Evolutionary conservation across 306 rosid genomes (phyloP), one percentile per base, ranked within the genome.

Genomic region (Prunus dulcis): DNA sequence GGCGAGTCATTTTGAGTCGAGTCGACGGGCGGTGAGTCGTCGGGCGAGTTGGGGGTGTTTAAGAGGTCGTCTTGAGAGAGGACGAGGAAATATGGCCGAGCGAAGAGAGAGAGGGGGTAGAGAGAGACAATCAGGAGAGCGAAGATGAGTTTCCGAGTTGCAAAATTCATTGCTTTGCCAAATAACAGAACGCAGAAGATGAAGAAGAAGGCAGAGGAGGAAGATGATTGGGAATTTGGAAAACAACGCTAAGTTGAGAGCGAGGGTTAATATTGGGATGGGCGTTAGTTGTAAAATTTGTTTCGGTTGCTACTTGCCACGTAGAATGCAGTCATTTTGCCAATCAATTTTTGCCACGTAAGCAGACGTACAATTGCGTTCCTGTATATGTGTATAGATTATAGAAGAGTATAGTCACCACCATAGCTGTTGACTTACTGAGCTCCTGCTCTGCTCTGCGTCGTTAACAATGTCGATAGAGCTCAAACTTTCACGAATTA

Each of bases 51-150:
- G 14, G 85, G 15, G 25, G 71, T 72, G 75, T 85, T 91, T 64
- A 86, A 84, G 92, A 88, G 79, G 77, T 95, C 97, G 23, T 95
- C 99, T 69, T 86, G 92, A 0, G 98, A 84, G 71, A 95, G 87
- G 58, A 92, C 85, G 46, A 95, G 90, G 66, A 95, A 86, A 72
- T 81, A 86, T 28, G 89, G 91, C 18, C 95, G 91, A 3, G 96
- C 93, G 67, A 64, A 20, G 79, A 85, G 77, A 67, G 89, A 76
- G 52, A 82, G 53, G 1, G 83, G 80, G 61, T 63, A 69, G 77
- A 88, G 77, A 71, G 82, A 87, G 85, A 90, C 22, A 50, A 79
- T 51, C 27, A 88, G 81, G 64, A 90, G 83, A 64, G 64, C 71
- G 76, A 90, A 22, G n/a, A 52, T 30, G 45, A 83, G 19, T 9